Conservation (phyloP, 2,329 filamentous ascomycete genomes). For the Claviceps pusilla region DNA sequence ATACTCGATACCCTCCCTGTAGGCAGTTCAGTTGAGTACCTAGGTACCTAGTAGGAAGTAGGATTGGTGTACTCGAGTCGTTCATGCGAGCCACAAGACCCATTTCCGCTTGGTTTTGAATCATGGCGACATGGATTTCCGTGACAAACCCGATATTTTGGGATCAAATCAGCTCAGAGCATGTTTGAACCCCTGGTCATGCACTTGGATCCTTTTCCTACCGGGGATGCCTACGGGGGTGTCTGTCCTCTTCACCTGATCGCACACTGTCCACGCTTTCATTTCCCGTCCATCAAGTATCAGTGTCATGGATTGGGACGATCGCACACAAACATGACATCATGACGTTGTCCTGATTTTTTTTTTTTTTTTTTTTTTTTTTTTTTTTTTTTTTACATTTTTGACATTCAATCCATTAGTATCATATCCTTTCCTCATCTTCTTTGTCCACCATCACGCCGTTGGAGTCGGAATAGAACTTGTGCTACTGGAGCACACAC, state of each 20-base stretch:
- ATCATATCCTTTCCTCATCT: no score
- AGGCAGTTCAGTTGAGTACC: no score
- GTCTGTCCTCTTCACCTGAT: neutral
- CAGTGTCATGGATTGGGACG: no score
- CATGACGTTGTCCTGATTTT: no score
- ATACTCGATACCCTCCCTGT: no score
- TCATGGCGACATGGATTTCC: neutral
- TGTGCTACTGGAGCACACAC: conserved; percentile 21
- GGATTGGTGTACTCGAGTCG: neutral
- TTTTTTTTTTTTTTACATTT: no score
- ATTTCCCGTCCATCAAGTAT: no score
- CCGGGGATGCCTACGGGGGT: neutral
- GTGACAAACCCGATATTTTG: neutral
- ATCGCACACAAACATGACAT: no score
- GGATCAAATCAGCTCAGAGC: neutral
- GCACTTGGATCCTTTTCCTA: neutral
- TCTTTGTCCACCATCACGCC: neutral
- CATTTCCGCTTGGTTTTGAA: neutral
- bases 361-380: no score
- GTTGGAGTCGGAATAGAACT: conserved; percentile 2
- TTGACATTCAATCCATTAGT: no score
- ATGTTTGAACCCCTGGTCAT: neutral
- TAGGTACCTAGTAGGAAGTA: no score
- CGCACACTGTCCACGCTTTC: neutral
- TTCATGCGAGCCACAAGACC: neutral